These are phyloP conservation scores for Platanthera zijinensis DNA, from an alignment of 106 monocot genomes.

Conservation along the genomic window DNA sequence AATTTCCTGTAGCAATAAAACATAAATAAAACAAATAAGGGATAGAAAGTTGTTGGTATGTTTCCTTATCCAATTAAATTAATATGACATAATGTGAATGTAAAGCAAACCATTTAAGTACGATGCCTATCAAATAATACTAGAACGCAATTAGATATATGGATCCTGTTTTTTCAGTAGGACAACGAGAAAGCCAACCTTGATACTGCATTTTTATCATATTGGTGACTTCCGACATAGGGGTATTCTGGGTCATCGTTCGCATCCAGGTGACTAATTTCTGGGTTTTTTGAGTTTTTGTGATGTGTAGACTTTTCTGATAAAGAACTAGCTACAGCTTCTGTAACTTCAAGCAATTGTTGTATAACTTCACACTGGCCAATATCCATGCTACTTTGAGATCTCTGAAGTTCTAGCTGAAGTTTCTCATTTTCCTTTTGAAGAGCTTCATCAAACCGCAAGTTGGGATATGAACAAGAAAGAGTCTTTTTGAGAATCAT, in stretches of 20 bases:
- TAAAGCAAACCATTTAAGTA: background rate
- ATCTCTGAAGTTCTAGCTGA: conserved; percentile 56
- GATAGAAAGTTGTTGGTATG: background rate
- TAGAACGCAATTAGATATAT: conserved; percentile 4
- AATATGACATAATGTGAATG: background rate
- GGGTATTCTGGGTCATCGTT: conserved; percentile 24
- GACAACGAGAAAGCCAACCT: conserved; percentile 32
- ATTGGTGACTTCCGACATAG: conserved; percentile 29
- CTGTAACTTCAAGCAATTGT: conserved; percentile 71
- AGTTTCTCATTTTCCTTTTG: conserved; percentile 71
- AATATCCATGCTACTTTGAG: conserved; percentile 58
- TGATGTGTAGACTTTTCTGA: conserved; percentile 30
- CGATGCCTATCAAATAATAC: background rate
- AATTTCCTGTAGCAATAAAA: background rate
- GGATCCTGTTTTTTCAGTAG: background rate
- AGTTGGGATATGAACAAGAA: conserved; percentile 61
- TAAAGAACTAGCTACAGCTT: conserved; percentile 43
- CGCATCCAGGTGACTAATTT: conserved; percentile 22
- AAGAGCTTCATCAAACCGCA: conserved; percentile 57
- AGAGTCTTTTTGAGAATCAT: conserved; percentile 53
- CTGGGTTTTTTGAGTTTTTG: conserved; percentile 27
- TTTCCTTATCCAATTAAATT: background rate
- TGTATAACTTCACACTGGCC: conserved; percentile 85
- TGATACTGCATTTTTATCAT: conserved; percentile 23
- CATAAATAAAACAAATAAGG: background rate